Base-by-base conservation (phyloP, 23 red algal species). In the Agarophyton chilense region DNA sequence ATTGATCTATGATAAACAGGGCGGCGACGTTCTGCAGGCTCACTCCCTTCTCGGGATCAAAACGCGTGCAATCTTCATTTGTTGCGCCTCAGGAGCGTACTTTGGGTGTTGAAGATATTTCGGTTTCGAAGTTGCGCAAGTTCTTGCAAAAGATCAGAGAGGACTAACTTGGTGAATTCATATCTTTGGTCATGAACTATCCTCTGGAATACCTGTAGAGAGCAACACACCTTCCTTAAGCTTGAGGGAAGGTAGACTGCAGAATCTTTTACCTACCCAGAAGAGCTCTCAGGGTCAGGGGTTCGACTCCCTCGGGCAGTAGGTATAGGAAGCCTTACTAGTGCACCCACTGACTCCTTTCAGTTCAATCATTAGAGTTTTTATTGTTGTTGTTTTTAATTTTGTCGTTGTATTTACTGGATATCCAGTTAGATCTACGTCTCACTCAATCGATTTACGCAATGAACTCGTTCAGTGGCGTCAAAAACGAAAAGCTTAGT, bases 121-220 rank as follows among this genome's bases (percentile, higher is more conserved):
- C 6, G 10, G 19, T 61, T 61, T 25, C 19, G n/a, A 29, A 24
- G 21, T 61, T 24, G 56, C 25, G 56, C 56, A 61, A 61, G 56
- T 26, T 61, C 56, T 61, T 31, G 56, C 56, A 61, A 61, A 24
- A 61, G 56, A 72, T 13, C 36, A 72, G 36, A 72, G 65, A 72
- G 65, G 65, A 34, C 29, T 40, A 16, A 72, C 39, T 72, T 72
- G 56, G 65, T 72, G 65, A 72, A 72, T 21, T 32, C 65, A 72
- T 72, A 72, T 72, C 65, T 43, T 72, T 43, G 65, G 36, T 18
- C 65, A 72, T 72, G 40, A 72, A 72, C 65, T 3, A 72, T 72
- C 65, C 39, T 72, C 65, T 72, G 65, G 65, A 72, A 14, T 21
- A 42, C 65, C 42, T 34, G 62, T 67, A 67, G 28, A 67, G 29